Percentiles rank a stretch among this genome's conserved stretches.
phyloP scores from a whole-genome alignment of 1,139 yeast species.

The Kodamaea sp. region DNA sequence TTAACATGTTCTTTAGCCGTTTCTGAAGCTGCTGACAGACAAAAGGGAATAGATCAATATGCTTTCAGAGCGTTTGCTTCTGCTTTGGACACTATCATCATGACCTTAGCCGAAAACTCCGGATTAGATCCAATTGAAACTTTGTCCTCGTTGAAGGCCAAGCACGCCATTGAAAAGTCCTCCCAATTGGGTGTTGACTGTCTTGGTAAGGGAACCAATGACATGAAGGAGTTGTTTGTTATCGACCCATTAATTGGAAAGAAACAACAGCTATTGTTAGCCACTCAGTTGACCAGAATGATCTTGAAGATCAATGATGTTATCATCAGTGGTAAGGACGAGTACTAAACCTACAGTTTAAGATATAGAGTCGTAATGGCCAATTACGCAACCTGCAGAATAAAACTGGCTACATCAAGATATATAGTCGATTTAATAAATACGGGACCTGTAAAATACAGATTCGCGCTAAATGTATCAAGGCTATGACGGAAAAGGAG shows the following conservation, averaged over 20 bases:
- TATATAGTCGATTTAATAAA: no score
- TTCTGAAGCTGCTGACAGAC: conserved; percentile 87
- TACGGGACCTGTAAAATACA: no score
- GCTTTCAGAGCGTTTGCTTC: conserved; percentile 94
- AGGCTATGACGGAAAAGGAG: no score
- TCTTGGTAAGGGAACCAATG: conserved; percentile 79
- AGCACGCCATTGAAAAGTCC: conserved; percentile 73
- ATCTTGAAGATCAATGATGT: conserved; percentile 95
- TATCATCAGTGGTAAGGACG: conserved; percentile 87
- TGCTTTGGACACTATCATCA: conserved; percentile 90
- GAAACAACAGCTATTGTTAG: conserved; percentile 91
- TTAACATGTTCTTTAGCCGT: conserved; percentile 91
- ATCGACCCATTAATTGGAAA: conserved; percentile 97
- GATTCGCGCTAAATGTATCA: no score
- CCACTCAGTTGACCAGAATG: conserved; percentile 97
- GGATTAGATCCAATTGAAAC: conserved; percentile 94
- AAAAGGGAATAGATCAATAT: conserved; percentile 94
- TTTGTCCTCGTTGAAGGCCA: conserved; percentile 77
- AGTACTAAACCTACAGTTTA: no score
- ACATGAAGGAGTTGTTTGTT: conserved; percentile 92
- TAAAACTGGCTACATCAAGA: no score
- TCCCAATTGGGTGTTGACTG: conserved; percentile 91
- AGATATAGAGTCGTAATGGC: no score
- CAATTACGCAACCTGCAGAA: no score
- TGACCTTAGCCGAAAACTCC: conserved; percentile 95